Evolutionary conservation across 2,329 filamentous ascomycete genomes (phyloP), one percentile per base, ranked within the genome.

Genomic region (Pseudogymnoascus sp.): DNA sequence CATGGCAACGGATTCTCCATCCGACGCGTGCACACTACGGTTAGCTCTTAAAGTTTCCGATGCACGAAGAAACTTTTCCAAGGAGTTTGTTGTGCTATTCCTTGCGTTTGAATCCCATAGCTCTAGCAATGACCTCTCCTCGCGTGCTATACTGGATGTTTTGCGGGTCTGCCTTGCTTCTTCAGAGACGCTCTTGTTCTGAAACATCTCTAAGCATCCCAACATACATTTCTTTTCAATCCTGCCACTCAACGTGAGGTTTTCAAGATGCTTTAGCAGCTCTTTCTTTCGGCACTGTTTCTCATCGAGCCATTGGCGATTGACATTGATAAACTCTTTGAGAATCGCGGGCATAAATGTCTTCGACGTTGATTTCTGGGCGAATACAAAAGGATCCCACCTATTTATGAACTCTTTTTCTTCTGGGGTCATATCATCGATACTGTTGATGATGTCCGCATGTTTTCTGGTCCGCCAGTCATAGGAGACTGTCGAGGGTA

Each of bases 401-500:
- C 60, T 54, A 25, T 64, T 65, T 14, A 70, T 63, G 36, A 68
- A 72, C 8, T 71, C 71, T 35, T 71, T 72, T 47, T 72, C 70
- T 25, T 66, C 65, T 2, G 61, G 57, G 6, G 64, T 66, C 6
- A 72, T 60, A 61, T 72, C 69, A 7, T 57, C 65, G 58, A 65
- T 70, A 35, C 71, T 69, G 25, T 68, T 66, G 6, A 72, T 66
- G 2, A 66, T 62, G 37, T 71, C 70, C 25, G 66, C 63, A 33
- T 69, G 66, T 43, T 69, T 70, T 12, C 67, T 66, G 14, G 67
- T 57, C 7, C 71, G 63, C 70, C 70, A 72, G n/a, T 30, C 39
- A 41, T 72, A 67, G 30, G 71, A 69, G 12, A 30, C 67, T 70
- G 43, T 65, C 62, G 12, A 66, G 63, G 9, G 71, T 59, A 16